Evolutionary conservation across 2,329 filamentous ascomycete genomes (phyloP).

Genomic region (Tolypocladium paradoxum): DNA sequence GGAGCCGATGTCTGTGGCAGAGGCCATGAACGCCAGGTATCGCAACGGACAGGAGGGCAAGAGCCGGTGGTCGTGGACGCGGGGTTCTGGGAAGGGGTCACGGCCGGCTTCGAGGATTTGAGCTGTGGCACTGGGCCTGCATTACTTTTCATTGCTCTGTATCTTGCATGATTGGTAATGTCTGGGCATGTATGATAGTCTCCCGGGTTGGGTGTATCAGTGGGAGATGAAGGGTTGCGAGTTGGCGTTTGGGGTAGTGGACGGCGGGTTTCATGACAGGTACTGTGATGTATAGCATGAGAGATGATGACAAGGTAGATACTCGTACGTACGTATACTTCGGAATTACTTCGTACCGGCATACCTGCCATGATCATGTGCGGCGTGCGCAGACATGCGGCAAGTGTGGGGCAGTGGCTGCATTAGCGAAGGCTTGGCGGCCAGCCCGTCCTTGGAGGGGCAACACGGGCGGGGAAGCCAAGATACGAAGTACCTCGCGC

Average conservation of each 20-base stretch:
- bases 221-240: background rate
- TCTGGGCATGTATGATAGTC: background rate
- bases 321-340: too few relatives aligned
- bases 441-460: background rate
- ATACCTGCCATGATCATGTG: too few relatives aligned
- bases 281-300: background rate
- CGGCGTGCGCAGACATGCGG: too few relatives aligned
- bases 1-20: conserved; percentile 24
- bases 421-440: background rate
- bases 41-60: conserved; percentile 11
- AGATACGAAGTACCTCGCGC: background rate
- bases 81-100: conserved; percentile 10
- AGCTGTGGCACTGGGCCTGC: background rate
- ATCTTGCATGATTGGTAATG: background rate
- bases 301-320: too few relatives aligned
- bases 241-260: background rate
- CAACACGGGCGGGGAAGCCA: background rate
- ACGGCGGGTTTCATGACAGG: background rate
- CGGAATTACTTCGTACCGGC: too few relatives aligned
- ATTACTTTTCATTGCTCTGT: conserved; percentile 4
- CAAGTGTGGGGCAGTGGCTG: background rate
- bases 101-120: conserved; percentile 16
- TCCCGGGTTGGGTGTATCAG: background rate
- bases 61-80: conserved; percentile 15
- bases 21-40: conserved; percentile 17